Base-by-base conservation (phyloP, 306 rosid genomes). In the Prunus fruticosa region DNA sequence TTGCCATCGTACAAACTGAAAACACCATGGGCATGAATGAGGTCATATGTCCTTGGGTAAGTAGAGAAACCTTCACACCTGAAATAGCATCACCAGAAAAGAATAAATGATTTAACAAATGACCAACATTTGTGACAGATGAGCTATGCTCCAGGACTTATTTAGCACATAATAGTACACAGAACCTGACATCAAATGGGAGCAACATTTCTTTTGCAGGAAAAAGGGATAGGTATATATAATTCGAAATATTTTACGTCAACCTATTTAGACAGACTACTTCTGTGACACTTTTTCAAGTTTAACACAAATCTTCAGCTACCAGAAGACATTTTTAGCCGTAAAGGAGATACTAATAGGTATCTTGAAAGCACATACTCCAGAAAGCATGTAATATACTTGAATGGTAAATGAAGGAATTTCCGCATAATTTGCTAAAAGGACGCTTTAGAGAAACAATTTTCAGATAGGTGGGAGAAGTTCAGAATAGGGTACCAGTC, bases 1-100 rank as follows among this genome's bases (percentile, higher is more conserved):
- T 84, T 92, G 81, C 87, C 92, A 82, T 84, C 76, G 76, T 95
- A 95, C 78, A 92, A 74, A 84, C 93, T 88, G 84, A 95, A 92
- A 73, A 95, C 81, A 67, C 97, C 92, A 76, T 88, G 28, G 73
- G 97, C 90, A 71, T 92, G 97, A 82, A 95, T 95, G 86, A 95
- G 97, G 78, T 95, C 98, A 30, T 95, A 95, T 28, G 98, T 95
- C 90, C 97, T 89, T 30, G 98, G 98, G 80, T 92, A 95, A 15
- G 96, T 95, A 30, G 97, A 92, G 90, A 95, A 95, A 71, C 82
- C 96, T 83, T 95, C 97, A 4, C 97, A 92, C 97, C 97, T 95
- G 81, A 76, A 83, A 77, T 74, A 78, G 66, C 10, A 79, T 75
- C 47, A 78, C 7, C 62, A 63, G 58, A 28, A 70, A n/a, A 14